Conservation (phyloP, 2,329 filamentous ascomycete species). For the Verticillium zaregamsianum region DNA sequence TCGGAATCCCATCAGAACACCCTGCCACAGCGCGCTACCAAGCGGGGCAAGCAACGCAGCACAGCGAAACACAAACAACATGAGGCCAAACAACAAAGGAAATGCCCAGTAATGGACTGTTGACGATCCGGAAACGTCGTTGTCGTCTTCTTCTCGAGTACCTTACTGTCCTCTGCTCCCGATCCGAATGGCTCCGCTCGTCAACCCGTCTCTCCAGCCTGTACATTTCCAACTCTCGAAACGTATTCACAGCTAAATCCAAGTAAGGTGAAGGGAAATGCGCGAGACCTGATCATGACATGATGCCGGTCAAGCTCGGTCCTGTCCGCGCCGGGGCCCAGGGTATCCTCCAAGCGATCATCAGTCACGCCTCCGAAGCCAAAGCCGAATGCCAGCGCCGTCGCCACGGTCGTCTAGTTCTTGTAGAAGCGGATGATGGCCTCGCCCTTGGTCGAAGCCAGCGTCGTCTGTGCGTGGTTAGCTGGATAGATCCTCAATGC, state of each 20-base stretch:
- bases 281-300: neutral
- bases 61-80: neutral
- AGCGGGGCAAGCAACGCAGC: neutral
- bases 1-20: neutral
- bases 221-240: neutral
- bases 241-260: neutral
- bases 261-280: neutral
- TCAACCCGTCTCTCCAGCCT: neutral
- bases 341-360: neutral
- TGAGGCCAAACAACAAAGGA: neutral
- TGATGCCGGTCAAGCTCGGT: neutral
- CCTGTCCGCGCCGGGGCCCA: neutral
- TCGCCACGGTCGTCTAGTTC: neutral
- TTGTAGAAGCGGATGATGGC: conserved; percentile 41
- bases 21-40: neutral
- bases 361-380: neutral
- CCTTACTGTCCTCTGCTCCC: neutral
- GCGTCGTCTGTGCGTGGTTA: conserved; percentile 32
- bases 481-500: neutral
- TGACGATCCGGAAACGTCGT: neutral
- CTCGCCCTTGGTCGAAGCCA: conserved; percentile 31
- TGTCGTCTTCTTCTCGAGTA: neutral
- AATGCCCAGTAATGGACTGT: neutral
- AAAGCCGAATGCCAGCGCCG: neutral
- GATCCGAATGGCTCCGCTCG: neutral